Evolutionary conservation across 148 eudicot genomes (phyloP), one percentile per base, ranked within the genome.

Genomic region (Euryodendron excelsum): DNA sequence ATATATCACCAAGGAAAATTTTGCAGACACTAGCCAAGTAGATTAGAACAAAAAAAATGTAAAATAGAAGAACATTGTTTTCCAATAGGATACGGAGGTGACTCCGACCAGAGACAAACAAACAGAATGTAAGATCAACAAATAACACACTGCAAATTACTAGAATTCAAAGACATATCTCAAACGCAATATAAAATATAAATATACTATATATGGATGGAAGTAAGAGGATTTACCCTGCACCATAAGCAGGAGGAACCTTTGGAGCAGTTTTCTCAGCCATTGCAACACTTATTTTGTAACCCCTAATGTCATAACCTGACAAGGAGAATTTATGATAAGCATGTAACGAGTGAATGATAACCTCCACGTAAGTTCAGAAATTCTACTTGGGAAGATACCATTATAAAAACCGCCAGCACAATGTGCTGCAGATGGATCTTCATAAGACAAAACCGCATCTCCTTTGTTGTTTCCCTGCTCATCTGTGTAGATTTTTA

Each of bases 381-480:
- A 21, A 72, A 74, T 23, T n/a, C 45, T 14, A 44, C 36, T 60
- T 13, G 21, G 20, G 10, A 70, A 27, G 77, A 37, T 87, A 96
- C 99, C 79, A 36, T 93, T 90, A 75, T 84, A 95, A 74, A 96
- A 96, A 23, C 94, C 85, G 36, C 99, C 94, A 61, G 98, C 98
- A 78, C 91, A 82, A 81, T 95, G 98, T 3, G 98, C 98, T 60
- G 97, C 98, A 67, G 91, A 87, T 31, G 98, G 98, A 79, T 95
- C 98, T 82, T 95, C 98, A 84, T 95, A 93, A 11, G 97, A 84
- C 80, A 95, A 74, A 84, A 82, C 89, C 31, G 87, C 99, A 88
- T 96, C 99, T 77, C 99, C 99, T 87, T 95, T 96, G 83, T 86
- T 89, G 39, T 92, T 96, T 74, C 99, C 98, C 41, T 78, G 83